A percentile compares a stretch with the other conserved stretches of the same genome.
Conservation (phyloP, 2,329 filamentous ascomycete species). For the Drechmeria coniospora region DNA sequence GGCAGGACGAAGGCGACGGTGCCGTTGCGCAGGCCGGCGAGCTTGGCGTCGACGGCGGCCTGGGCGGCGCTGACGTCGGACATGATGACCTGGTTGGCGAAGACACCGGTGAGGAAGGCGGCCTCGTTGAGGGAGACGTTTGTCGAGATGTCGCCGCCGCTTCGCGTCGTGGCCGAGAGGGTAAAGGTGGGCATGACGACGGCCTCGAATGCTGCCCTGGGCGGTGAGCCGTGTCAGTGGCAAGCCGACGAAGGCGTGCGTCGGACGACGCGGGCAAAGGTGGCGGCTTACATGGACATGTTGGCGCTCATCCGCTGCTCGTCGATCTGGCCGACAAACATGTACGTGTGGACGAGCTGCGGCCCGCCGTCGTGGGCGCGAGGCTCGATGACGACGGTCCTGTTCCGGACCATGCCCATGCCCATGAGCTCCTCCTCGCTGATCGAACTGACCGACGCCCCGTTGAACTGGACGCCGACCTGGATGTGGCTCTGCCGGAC, state of each 20-base stretch:
- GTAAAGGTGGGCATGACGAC: constrained; percentile 55
- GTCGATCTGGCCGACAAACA: constrained; percentile 56
- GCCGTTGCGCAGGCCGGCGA: constrained; percentile 29
- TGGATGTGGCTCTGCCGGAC: constrained; percentile 36
- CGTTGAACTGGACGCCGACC: constrained; percentile 38
- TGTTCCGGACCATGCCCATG: constrained; percentile 9
- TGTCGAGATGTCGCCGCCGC: constrained; percentile 39
- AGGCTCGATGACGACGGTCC: constrained; percentile 4
- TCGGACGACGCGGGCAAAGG: background rate
- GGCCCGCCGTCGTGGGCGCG: constrained; percentile 10
- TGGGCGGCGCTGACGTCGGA: constrained; percentile 34
- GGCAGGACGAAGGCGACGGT: constrained; percentile 53
- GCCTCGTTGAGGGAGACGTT: constrained; percentile 56
- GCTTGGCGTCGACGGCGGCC: constrained; percentile 31
- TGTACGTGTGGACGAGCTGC: constrained; percentile 43
- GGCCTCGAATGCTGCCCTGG: constrained; percentile 41
- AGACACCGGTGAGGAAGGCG: constrained; percentile 55
- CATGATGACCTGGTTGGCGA: constrained; percentile 40
- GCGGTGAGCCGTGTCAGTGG: background rate
- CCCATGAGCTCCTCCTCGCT: constrained; percentile 11
- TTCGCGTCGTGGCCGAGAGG: constrained; percentile 39
- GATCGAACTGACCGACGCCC: constrained; percentile 25
- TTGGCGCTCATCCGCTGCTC: constrained; percentile 32
- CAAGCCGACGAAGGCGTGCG: background rate
- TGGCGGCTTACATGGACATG: constrained; percentile 42